Base-by-base conservation (phyloP, 2,329 filamentous ascomycete species). In the Byssothecium circinans region DNA sequence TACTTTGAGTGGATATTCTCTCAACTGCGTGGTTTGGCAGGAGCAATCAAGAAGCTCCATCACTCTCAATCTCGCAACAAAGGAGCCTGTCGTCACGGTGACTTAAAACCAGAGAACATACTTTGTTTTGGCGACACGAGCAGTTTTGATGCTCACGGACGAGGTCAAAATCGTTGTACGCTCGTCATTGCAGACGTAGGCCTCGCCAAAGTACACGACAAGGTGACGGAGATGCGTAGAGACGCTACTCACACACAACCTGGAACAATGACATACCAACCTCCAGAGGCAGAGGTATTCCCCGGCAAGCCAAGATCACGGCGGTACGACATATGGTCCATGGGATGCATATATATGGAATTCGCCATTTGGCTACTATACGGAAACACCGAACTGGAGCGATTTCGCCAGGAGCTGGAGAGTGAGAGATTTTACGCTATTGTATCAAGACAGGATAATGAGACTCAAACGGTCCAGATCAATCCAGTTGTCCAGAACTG, bases 331-430 rank as follows among this genome's bases (percentile, higher is more conserved):
- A 41, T 58, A 6, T 58, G 55, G 53, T 56, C 53, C 0, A 34
- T 58, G 19, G 55, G 55, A 4, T 58, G 55, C 33, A 49, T 58
- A 6, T 49, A 44, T 11, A 12, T 56, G 2, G 55, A 58, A 20
- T 56, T 56, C 29, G 7, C 44, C 7, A 46, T 58, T 4, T 58
- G 55, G 55, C 20, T 58, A 1, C 42, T 56, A 1, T 56, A 52
- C 22, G 53, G 55, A 1, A 2, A 30, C 3, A 2, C 19, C 15
- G 52, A 37, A 7, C 34, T 55, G 2, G 17, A 41, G 4, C 32
- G 20, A 1, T 54, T 56, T 22, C 30, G 23, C 10, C 4, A 30
- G 10, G 44, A 49, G 11, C 19, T 54, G 1, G 20, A 20, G 4
- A 15, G 15, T 10, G 10, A 25, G 8, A 6, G 36, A 17, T 37